phyloP scores from a whole-genome alignment of 2,329 filamentous ascomycete genomes.

The Acephala macrosclerotiorum region DNA sequence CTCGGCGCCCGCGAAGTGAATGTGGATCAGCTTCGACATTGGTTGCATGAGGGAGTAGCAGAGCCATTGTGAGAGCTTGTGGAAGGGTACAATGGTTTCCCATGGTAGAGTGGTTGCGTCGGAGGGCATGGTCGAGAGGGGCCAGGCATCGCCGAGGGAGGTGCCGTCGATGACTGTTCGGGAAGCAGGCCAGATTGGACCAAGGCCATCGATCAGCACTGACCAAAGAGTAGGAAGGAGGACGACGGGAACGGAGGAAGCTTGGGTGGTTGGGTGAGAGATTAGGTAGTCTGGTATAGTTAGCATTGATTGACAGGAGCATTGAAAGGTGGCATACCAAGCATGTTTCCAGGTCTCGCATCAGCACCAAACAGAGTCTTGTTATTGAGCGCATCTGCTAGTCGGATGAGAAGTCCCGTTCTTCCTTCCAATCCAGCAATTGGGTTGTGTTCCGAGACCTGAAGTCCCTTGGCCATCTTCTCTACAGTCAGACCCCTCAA shows the following conservation, averaged over 20 bases:
- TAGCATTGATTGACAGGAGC: constrained; percentile 29
- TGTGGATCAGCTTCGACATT: constrained; percentile 81
- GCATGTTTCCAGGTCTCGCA: constrained; percentile 90
- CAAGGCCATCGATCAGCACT: constrained; percentile 85
- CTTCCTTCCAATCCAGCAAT: constrained; percentile 88
- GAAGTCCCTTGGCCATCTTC: constrained; percentile 80
- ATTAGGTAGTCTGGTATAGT: constrained; percentile 81
- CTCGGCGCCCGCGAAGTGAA: constrained; percentile 82
- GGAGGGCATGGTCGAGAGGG: constrained; percentile 79
- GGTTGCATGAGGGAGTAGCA: constrained; percentile 93
- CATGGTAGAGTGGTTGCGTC: constrained; percentile 62
- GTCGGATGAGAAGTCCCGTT: constrained; percentile 76
- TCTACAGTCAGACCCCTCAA: constrained; percentile 78
- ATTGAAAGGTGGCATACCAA: constrained; percentile 66
- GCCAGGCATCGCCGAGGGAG: constrained; percentile 93
- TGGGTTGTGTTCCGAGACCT: constrained; percentile 81
- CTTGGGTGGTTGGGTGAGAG: constrained; percentile 87
- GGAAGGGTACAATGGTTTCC: constrained; percentile 88
- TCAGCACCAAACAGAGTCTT: constrained; percentile 84
- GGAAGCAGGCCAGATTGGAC: constrained; percentile 86
- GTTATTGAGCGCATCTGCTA: constrained; percentile 80
- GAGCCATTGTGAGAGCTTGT: constrained; percentile 95
- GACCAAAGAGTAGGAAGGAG: constrained; percentile 89
- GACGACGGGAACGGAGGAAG: constrained; percentile 86
- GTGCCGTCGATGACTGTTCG: constrained; percentile 87